Evolutionary conservation across 768 basidiomycete species (phyloP), one percentile per base, ranked within the genome.

Genomic region (Austroboletus eburneus): DNA sequence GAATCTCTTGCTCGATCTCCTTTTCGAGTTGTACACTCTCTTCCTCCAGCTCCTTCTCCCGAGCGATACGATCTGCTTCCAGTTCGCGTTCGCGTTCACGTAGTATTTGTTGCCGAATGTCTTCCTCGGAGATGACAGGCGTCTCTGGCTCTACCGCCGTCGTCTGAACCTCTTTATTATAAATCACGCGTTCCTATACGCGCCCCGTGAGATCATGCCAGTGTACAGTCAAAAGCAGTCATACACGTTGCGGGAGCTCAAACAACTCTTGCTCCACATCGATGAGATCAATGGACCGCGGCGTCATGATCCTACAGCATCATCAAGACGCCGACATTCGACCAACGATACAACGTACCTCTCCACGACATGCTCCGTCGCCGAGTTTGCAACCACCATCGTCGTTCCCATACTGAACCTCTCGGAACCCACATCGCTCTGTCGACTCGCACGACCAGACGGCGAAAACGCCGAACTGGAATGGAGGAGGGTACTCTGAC

Each of bases 221-320:
- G 42, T 20, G 14, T 7, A 24, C 1, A 7, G 9, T 17, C 17
- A 10, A 41, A 3, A 13, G 18, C 36, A 29, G 21, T 57, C 72
- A 39, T 45, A 91, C 92, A 72, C 87, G 91, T 58, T 86, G 82
- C 3, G 92, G 92, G 10, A 93, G 69, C 57, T 94, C 92, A 55
- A 91, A 95, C 5, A 96, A 70, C 60, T 96, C 93, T 58, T 91
- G 84, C 53, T 92, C 88, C 16, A 89, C 76, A 54, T 95, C 90
- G 41, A 95, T 79, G n/a, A 92, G 75, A 59, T 91, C 89, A 35
- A 81, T 71, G 24, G 77, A 73, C 35, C 86, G 75, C 10, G 84
- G 81, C 5, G 77, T 81, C 58, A 88, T 71, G 37, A 72, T 71
- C 47, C 85, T 88, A 51, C 8, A 25, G 27, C 14, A 49, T 53